phyloP scores from a whole-genome alignment of 2,329 filamentous ascomycete species.

The Grosmannia clavigera region DNA sequence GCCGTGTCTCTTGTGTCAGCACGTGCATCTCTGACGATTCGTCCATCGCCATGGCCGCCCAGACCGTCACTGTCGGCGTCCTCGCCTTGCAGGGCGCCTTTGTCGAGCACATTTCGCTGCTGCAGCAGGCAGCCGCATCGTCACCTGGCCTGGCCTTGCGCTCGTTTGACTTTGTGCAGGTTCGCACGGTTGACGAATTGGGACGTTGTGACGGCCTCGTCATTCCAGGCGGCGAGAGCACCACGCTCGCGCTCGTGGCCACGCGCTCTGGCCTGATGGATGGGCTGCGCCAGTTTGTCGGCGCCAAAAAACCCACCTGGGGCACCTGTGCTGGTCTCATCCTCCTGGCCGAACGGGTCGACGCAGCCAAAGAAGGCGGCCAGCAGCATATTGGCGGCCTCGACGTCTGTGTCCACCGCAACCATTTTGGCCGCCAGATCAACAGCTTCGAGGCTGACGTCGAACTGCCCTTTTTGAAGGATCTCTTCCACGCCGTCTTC shows the following conservation, averaged over 20 bases:
- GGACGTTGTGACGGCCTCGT: slow-evolving; percentile 68
- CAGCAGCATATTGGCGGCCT: slow-evolving; percentile 90
- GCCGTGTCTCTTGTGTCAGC: not conserved
- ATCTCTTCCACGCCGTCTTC: slow-evolving; percentile 69
- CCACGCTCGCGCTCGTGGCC: slow-evolving; percentile 81
- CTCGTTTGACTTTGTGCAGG: slow-evolving; percentile 57
- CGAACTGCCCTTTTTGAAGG: slow-evolving; percentile 54
- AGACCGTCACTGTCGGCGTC: slow-evolving; percentile 42
- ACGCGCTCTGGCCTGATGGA: slow-evolving; percentile 69
- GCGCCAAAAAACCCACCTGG: slow-evolving; percentile 74
- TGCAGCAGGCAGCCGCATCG: slow-evolving; percentile 51
- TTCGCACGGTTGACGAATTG: slow-evolving; percentile 64
- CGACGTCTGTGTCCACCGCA: slow-evolving; percentile 80
- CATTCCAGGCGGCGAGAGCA: slow-evolving; percentile 90
- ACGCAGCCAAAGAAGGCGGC: slow-evolving; percentile 77
- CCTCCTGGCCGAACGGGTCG: slow-evolving; percentile 75
- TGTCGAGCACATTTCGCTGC: slow-evolving; percentile 69
- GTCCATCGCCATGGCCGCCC: slow-evolving; percentile 1
- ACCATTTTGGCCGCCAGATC: slow-evolving; percentile 87
- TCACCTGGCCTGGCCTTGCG: slow-evolving; percentile 22
- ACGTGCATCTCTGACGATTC: not conserved
- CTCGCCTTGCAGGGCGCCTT: slow-evolving; percentile 85
- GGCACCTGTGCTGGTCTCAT: slow-evolving; percentile 94
- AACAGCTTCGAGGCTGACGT: slow-evolving; percentile 78
- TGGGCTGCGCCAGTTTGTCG: slow-evolving; percentile 72